These are phyloP conservation scores for Tetracladium marchalianum DNA, from an alignment of 495 filamentous ascomycete genomes.

Conservation along the genomic window DNA sequence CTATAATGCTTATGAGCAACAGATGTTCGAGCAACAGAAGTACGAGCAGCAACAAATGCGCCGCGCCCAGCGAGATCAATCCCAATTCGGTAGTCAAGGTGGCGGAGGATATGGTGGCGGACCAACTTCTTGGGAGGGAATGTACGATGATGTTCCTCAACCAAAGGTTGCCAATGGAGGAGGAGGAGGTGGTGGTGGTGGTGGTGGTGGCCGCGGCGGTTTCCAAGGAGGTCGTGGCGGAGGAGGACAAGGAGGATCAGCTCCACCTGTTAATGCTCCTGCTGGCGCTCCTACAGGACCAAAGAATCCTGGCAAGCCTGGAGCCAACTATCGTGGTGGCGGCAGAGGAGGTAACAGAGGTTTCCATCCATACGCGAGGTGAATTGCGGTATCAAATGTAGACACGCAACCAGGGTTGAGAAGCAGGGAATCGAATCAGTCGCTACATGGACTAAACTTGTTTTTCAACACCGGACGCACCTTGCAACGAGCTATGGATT, in stretches of 20 bases:
- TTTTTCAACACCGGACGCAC: too few relatives aligned
- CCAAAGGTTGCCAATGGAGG: conserved; percentile 54
- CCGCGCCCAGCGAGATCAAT: conserved; percentile 19
- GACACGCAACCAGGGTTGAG: too few relatives aligned
- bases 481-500: too few relatives aligned
- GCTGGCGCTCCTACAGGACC: conserved; percentile 93
- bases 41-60: conserved; percentile 65
- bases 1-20: conserved; percentile 66
- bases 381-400: too few relatives aligned
- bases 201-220: conserved; percentile 44
- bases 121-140: conserved; percentile 85
- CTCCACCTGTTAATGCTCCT: conserved; percentile 26
- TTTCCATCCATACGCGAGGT: conserved; percentile 64
- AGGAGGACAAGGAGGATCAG: conserved; percentile 20
- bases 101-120: conserved; percentile 22
- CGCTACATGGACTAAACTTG: too few relatives aligned
- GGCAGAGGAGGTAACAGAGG: conserved; percentile 67
- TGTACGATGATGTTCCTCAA: conserved; percentile 98
- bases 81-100: conserved; percentile 15
- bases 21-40: conserved; percentile 80
- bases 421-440: too few relatives aligned
- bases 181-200: conserved; percentile 30
- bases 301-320: conserved; percentile 89
- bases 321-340: conserved; percentile 90
- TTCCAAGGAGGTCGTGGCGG: conserved; percentile 27